Evolutionary conservation across 1,284 basidiomycete species (phyloP).

Genomic region (Malassezia yamatoensis): DNA sequence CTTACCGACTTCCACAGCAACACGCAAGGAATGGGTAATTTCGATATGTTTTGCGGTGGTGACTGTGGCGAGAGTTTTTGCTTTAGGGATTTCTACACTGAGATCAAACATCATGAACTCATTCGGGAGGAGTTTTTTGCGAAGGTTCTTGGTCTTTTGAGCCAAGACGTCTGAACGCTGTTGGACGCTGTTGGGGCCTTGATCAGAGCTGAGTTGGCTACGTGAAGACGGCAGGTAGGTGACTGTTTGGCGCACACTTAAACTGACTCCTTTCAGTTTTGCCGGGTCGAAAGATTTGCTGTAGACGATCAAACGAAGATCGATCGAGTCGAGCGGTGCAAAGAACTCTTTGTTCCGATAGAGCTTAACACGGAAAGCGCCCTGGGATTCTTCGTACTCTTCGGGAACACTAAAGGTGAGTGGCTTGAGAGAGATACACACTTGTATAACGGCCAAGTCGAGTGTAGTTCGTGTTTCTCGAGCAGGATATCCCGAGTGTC

Average conservation of each 20-base stretch:
- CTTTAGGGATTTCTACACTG: conserved; percentile 29
- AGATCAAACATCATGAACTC: conserved; percentile 40
- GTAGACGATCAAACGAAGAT: conserved; percentile 28
- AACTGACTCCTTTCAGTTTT: conserved; percentile 38
- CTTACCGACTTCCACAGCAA: conserved; percentile 38
- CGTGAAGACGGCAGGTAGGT: conserved; percentile 32
- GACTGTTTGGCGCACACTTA: conserved; percentile 36
- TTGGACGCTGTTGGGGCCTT: conserved; percentile 16
- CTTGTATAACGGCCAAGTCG: conserved; percentile 41
- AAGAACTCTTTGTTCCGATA: conserved; percentile 32
- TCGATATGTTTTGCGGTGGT: conserved; percentile 46
- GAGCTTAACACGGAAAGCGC: conserved; percentile 29
- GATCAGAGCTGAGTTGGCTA: conserved; percentile 21
- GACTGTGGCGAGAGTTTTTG: conserved; percentile 39
- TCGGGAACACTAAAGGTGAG: conserved; percentile 19
- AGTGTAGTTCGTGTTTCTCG: conserved; percentile 46
- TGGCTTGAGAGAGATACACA: background rate
- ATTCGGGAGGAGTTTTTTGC: conserved; percentile 43
- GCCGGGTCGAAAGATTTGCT: conserved; percentile 27
- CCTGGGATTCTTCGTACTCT: conserved; percentile 24
- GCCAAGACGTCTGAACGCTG: conserved; percentile 32
- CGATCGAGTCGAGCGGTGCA: conserved; percentile 33
- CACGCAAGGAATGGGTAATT: conserved; percentile 31
- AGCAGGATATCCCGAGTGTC: conserved; percentile 34
- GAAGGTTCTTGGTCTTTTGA: conserved; percentile 29